Evolutionary conservation across 2,329 filamentous ascomycete genomes (phyloP).

Genomic region (Pseudopyrenochaeta lycopersici): DNA sequence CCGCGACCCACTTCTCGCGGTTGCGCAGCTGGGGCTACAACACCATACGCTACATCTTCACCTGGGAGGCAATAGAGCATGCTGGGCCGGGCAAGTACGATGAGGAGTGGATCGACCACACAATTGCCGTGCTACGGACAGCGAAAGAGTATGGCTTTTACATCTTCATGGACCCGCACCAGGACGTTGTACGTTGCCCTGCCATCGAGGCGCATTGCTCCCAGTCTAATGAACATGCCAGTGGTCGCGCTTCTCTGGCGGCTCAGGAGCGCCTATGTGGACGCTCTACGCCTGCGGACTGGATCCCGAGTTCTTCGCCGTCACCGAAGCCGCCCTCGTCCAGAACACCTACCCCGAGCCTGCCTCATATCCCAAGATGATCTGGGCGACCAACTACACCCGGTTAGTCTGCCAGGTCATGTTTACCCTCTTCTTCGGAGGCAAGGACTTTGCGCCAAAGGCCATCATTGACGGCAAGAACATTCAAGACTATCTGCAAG

Average conservation of each 20-base stretch:
- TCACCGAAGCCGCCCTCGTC: constrained; percentile 90
- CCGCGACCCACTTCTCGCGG: constrained; percentile 84
- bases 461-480: constrained; percentile 94
- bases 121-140: constrained; percentile 81
- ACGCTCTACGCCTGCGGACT: constrained; percentile 94
- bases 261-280: constrained; percentile 97
- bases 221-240: constrained; percentile 47
- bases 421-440: constrained; percentile 93
- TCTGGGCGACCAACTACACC: constrained; percentile 98
- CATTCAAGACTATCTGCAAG: constrained; percentile 93
- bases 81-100: constrained; percentile 91
- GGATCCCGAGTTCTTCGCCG: constrained; percentile 83
- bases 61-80: constrained; percentile 98
- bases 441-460: constrained; percentile 91
- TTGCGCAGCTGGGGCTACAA: constrained; percentile 94
- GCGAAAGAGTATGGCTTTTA: constrained; percentile 94
- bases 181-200: constrained; percentile 79
- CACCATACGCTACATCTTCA: constrained; percentile 94
- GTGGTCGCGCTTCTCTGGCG: constrained; percentile 95
- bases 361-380: constrained; percentile 94
- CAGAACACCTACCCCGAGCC: constrained; percentile 93
- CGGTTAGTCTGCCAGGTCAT: constrained; percentile 87
- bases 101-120: constrained; percentile 91
- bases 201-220: background rate
- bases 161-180: constrained; percentile 98